phyloP scores from a whole-genome alignment of 768 basidiomycete species.

The Neoboletus subvelutipes region DNA sequence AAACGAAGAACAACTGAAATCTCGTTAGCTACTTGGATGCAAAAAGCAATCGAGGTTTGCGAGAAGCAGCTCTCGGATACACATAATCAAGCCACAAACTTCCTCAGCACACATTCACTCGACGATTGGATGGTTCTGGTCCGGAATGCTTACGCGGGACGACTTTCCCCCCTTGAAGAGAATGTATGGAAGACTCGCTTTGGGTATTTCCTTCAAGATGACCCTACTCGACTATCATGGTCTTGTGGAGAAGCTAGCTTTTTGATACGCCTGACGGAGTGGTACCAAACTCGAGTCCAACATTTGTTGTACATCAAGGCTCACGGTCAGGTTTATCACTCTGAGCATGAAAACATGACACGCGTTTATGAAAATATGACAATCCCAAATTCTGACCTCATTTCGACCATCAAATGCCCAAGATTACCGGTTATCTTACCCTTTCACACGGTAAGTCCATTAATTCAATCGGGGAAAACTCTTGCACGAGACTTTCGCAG shows the following conservation, averaged over 20 bases:
- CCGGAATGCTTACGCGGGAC: conserved; percentile 25
- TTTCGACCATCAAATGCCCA: conserved; percentile 28
- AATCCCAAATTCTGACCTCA: conserved; percentile 20
- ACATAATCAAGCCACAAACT: conserved; percentile 32
- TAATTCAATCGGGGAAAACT: background rate
- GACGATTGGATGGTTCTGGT: conserved; percentile 41
- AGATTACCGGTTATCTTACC: conserved; percentile 44
- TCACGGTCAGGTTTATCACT: conserved; percentile 31
- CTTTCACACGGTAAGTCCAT: conserved; percentile 44
- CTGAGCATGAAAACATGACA: conserved; percentile 13
- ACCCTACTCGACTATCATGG: conserved; percentile 17
- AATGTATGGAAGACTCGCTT: conserved; percentile 35
- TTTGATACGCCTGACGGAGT: conserved; percentile 45
- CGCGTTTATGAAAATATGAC: conserved; percentile 6
- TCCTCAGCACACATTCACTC: conserved; percentile 27
- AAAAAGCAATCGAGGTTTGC: conserved; percentile 36
- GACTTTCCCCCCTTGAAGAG: conserved; percentile 26
- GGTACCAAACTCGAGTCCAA: conserved; percentile 43
- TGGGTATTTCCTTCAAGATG: conserved; percentile 28
- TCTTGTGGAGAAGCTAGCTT: conserved; percentile 42
- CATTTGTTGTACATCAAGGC: conserved; percentile 41
- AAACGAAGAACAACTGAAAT: conserved; percentile 8
- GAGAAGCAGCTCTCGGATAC: conserved; percentile 37
- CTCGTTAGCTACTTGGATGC: conserved; percentile 34
- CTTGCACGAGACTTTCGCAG: conserved; percentile 23